Base-by-base conservation (phyloP, 495 filamentous ascomycete species). In the Daldinia decipiens region DNA sequence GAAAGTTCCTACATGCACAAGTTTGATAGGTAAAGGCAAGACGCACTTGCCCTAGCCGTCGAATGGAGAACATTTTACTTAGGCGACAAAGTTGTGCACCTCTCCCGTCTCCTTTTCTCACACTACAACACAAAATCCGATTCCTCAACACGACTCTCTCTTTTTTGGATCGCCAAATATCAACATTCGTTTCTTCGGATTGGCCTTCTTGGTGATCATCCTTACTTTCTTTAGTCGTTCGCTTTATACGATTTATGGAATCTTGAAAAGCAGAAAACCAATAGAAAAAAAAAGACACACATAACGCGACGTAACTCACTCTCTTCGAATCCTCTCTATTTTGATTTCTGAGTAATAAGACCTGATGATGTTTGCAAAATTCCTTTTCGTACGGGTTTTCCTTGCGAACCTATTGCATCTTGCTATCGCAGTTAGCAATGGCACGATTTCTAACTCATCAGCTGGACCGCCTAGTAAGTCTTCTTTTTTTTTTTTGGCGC, bases 171-270 rank as follows among this genome's bases (percentile, higher is more conserved):
- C 50, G 67, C 62, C 73, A 65, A 73, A 67, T 68, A 77, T 73
- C 32, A 53, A 77, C 67, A 71, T 72, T 72, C 71, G 67, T 71
- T 68, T 53, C 43, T 51, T 67, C 59, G 73, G 65, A 53, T 67
- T 70, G 75, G 68, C 72, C 60, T 75, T 77, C 54, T 77, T 77
- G 73, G 75, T 75, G 70, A 65, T 70, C 68, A 77, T 75, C 73
- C 67, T 75, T 77, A 68, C 60, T 52, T 64, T 62, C 56, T 65
- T 62, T 40, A 66, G 51, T 61, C 74, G 36, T 68, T 73, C 70
- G 67, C 58, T 73, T 77, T 59, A 45, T 70, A 68, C 56, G 70
- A 62, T 73, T 77, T 77, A 71, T 66, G 66, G 62, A 58, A 71
- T 74, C 75, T 43, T 43, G 60, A 65, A 55, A 61, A 68, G 60